Conservation (phyloP, 192 early-diverging fungal species). For the Paraglomus occultum region DNA sequence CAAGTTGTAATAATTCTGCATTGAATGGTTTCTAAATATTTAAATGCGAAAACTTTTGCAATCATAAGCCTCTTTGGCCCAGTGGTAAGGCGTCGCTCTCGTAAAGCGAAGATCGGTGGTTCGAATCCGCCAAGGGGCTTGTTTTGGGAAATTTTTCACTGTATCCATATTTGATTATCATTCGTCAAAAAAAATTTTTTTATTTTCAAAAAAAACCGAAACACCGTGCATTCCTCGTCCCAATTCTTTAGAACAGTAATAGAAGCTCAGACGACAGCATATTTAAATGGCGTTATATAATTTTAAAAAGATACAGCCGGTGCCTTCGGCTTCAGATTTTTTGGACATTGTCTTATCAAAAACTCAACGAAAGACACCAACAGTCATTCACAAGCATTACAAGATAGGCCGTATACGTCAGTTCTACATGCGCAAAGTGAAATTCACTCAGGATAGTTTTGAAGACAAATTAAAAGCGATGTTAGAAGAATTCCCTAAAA, state of each 20-base stretch:
- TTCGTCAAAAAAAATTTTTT: no score
- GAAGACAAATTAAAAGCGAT: slow-evolving; percentile 96
- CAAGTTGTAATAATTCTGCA: no score
- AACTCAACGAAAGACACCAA: slow-evolving; percentile 97
- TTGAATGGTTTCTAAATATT: no score
- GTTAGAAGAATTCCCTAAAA: slow-evolving; percentile 94
- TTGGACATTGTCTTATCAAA: slow-evolving; percentile 97
- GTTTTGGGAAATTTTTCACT: slow-evolving; percentile 4
- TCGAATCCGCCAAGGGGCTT: slow-evolving; percentile 42
- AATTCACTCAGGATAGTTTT: slow-evolving; percentile 96
- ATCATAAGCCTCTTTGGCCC: slow-evolving; percentile 37
- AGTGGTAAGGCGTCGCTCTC: slow-evolving; percentile 49
- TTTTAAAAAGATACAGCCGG: slow-evolving; percentile 96
- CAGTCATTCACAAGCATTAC: slow-evolving; percentile 96
- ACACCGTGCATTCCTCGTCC: no score
- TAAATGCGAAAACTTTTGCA: no score
- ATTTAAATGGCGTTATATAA: slow-evolving; percentile 75
- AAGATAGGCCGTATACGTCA: slow-evolving; percentile 95
- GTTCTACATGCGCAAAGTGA: slow-evolving; percentile 99
- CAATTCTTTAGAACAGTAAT: no score
- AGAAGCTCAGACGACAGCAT: no score
- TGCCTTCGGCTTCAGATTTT: slow-evolving; percentile 89
- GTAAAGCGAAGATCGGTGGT: slow-evolving; percentile 48
- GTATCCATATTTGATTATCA: slow-evolving; percentile 2
- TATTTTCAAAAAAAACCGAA: no score